Evolutionary conservation across 2,329 filamentous ascomycete genomes (phyloP).

Genomic region (Phyllosticta ampelicida): DNA sequence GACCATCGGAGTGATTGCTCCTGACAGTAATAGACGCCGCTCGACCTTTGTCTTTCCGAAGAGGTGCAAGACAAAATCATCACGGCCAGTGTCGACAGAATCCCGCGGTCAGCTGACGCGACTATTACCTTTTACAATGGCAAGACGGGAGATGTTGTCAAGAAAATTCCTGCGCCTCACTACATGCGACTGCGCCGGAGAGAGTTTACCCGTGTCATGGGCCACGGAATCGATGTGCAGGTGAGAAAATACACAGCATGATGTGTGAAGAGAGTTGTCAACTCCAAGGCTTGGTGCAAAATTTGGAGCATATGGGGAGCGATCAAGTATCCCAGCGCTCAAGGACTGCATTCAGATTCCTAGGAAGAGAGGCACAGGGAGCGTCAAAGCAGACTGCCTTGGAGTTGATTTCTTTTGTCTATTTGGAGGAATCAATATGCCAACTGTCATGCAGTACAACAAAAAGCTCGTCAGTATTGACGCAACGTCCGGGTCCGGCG

Average conservation of each 20-base stretch:
- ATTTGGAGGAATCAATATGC: too few relatives aligned
- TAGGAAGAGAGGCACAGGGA: neutral
- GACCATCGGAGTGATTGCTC: neutral
- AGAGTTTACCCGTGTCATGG: constrained; percentile 24
- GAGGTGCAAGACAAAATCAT: constrained; percentile 42
- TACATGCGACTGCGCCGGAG: constrained; percentile 25
- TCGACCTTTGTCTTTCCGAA: constrained; percentile 29
- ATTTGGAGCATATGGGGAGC: too few relatives aligned
- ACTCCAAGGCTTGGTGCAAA: neutral
- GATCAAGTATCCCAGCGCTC: too few relatives aligned
- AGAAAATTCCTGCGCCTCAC: constrained; percentile 18
- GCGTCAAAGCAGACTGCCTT: too few relatives aligned
- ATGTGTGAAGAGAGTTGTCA: neutral
- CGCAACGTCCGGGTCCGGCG: constrained; percentile 20
- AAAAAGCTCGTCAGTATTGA: constrained; percentile 29
- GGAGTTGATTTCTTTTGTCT: too few relatives aligned
- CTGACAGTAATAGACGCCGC: neutral
- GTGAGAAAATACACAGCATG: neutral
- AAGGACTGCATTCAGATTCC: neutral
- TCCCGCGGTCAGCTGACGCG: constrained; percentile 25
- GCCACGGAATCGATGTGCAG: constrained; percentile 19
- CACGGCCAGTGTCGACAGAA: constrained; percentile 43
- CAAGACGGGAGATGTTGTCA: constrained; percentile 25
- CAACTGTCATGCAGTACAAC: constrained; percentile 18
- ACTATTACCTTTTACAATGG: constrained; percentile 16